Evolutionary conservation across 768 basidiomycete species (phyloP).

Genomic region (Chlorophyllum brunneum): DNA sequence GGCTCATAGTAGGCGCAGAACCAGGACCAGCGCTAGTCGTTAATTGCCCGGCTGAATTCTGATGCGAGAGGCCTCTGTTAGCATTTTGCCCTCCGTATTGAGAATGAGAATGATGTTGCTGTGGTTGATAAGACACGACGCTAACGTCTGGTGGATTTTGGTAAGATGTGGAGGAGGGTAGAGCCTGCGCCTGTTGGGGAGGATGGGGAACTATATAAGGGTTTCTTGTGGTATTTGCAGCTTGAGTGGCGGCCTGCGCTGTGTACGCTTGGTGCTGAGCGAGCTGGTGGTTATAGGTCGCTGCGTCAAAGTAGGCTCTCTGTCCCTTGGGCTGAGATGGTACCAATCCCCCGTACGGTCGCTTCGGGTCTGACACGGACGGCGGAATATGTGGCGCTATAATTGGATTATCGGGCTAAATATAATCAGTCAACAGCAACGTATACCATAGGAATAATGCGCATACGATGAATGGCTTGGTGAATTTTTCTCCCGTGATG

Average conservation of each 20-base stretch:
- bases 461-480: conserved; percentile 78
- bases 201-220: conserved; percentile 69
- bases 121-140: conserved; percentile 18
- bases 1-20: no score
- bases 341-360: conserved; percentile 90
- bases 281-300: conserved; percentile 90
- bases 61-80: not conserved
- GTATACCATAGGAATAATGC: not conserved
- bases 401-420: conserved; percentile 51
- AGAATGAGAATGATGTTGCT: conserved; percentile 16
- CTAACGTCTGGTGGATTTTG: conserved; percentile 26
- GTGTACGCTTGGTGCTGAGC: conserved; percentile 93
- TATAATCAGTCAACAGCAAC: conserved; percentile 2
- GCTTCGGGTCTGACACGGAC: conserved; percentile 61
- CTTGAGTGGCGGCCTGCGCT: conserved; percentile 71
- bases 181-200: conserved; percentile 28
- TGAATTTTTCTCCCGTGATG: conserved; percentile 96
- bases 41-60: not conserved
- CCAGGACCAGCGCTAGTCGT: not conserved
- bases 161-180: conserved; percentile 19
- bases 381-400: conserved; percentile 23
- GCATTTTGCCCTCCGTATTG: conserved; percentile 5
- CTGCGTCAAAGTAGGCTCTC: conserved; percentile 87
- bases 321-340: conserved; percentile 85
- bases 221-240: conserved; percentile 71